phyloP scores from a whole-genome alignment of 2,329 filamentous ascomycete genomes.

The Trichoderma koningiopsis region DNA sequence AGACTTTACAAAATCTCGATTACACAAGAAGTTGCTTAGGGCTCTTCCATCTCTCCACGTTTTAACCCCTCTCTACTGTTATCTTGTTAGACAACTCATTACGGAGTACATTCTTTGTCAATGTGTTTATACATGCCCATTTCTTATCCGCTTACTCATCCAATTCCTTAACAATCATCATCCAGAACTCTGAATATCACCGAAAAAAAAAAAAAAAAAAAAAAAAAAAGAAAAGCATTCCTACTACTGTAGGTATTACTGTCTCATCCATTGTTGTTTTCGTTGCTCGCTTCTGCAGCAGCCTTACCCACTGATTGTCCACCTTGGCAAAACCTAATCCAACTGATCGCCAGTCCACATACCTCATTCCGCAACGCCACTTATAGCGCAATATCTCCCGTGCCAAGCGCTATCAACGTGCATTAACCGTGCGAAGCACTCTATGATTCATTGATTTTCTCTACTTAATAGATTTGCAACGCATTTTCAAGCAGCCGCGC shows the following conservation, averaged over 20 bases:
- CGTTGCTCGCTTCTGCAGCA: not conserved
- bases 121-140: not conserved
- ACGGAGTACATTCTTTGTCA: too few relatives aligned
- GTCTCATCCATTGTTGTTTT: not conserved
- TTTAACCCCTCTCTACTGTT: not conserved
- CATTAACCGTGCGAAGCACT: conserved; percentile 4
- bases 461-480: not conserved
- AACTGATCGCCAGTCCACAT: conserved; percentile 8
- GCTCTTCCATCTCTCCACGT: not conserved
- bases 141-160: not conserved
- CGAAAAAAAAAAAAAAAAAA: too few relatives aligned
- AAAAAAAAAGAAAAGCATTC: too few relatives aligned
- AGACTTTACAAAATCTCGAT: not conserved
- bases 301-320: not conserved
- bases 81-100: not conserved
- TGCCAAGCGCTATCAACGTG: not conserved
- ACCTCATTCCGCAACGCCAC: conserved; percentile 16
- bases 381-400: not conserved
- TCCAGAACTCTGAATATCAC: too few relatives aligned
- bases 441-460: conserved; percentile 14
- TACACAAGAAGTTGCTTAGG: not conserved
- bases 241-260: too few relatives aligned
- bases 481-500: not conserved
- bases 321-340: conserved; percentile 6
- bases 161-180: too few relatives aligned